A percentile compares a stretch with the other conserved stretches of the same genome.
phyloP scores from a whole-genome alignment of 2,329 filamentous ascomycete genomes.

The Penicillium sp. region DNA sequence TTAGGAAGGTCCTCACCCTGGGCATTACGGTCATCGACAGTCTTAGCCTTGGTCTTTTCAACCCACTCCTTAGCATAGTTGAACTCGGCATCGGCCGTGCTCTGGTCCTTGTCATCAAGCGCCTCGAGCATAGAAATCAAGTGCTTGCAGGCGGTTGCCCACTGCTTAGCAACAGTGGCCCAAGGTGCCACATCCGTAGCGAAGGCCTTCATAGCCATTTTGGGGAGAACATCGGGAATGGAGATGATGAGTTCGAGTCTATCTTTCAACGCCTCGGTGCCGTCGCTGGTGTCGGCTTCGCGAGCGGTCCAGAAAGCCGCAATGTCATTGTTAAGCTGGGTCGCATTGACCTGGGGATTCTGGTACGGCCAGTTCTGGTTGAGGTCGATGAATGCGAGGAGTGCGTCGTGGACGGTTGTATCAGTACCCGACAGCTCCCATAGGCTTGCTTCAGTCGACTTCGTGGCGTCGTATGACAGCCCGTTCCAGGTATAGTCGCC shows the following conservation, averaged over 20 bases:
- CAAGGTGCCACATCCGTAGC: neutral
- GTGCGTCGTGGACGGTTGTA: neutral
- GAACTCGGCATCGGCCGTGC: conserved; percentile 16
- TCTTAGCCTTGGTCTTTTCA: conserved; percentile 19
- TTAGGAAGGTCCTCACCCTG: neutral
- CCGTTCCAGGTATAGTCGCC: neutral
- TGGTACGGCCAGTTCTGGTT: conserved; percentile 1
- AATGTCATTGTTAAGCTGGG: neutral
- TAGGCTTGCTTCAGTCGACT: neutral
- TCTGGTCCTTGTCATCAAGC: neutral
- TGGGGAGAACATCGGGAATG: neutral
- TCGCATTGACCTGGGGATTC: neutral
- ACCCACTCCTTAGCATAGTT: conserved; percentile 14
- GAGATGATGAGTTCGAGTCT: neutral
- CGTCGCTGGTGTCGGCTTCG: neutral
- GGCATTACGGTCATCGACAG: conserved; percentile 15
- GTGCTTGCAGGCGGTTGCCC: neutral
- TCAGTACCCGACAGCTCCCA: neutral
- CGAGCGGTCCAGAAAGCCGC: neutral
- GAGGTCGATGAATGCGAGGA: neutral
- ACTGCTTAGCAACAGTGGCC: neutral
- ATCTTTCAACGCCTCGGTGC: neutral
- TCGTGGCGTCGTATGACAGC: neutral
- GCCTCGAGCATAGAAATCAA: neutral
- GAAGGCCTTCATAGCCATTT: neutral